phyloP scores from a whole-genome alignment of 2,329 filamentous ascomycete genomes.

The Blastomyces parvus region DNA sequence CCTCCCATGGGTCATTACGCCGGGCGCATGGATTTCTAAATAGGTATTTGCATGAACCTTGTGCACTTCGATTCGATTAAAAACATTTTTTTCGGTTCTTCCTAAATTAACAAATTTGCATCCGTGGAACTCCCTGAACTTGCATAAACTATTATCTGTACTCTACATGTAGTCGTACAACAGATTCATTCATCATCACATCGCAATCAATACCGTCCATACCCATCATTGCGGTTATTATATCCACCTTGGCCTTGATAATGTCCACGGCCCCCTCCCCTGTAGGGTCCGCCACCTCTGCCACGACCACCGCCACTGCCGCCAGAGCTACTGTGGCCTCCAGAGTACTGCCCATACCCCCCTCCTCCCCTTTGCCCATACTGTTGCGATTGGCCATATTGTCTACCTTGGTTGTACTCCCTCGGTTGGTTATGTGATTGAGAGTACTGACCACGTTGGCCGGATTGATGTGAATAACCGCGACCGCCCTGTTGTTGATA shows the following conservation, averaged over 20 bases:
- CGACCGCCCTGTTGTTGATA: conserved; percentile 12
- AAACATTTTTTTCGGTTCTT: not conserved
- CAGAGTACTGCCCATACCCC: conserved; percentile 12
- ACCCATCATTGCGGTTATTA: conserved; percentile 28
- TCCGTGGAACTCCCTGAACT: not conserved
- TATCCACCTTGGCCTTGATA: conserved; percentile 24
- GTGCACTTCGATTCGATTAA: not conserved
- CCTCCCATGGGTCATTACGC: no score
- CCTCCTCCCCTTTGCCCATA: conserved; percentile 17
- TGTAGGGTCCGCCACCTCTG: conserved; percentile 15
- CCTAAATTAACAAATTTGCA: not conserved
- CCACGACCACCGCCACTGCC: conserved; percentile 15
- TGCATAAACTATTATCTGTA: not conserved
- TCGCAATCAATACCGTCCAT: conserved; percentile 28
- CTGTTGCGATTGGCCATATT: conserved; percentile 17
- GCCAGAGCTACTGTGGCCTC: conserved; percentile 18
- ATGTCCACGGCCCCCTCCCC: conserved; percentile 19
- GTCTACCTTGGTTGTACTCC: conserved; percentile 13
- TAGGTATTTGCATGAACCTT: not conserved
- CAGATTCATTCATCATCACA: not conserved
- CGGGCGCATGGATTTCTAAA: not conserved
- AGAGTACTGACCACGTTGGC: conserved; percentile 11
- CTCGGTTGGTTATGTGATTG: conserved; percentile 10
- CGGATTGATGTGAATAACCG: conserved; percentile 12
- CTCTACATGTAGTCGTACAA: not conserved